Evolutionary conservation across 768 basidiomycete genomes (phyloP).

Genomic region (Trichaptum fuscoviolaceum): DNA sequence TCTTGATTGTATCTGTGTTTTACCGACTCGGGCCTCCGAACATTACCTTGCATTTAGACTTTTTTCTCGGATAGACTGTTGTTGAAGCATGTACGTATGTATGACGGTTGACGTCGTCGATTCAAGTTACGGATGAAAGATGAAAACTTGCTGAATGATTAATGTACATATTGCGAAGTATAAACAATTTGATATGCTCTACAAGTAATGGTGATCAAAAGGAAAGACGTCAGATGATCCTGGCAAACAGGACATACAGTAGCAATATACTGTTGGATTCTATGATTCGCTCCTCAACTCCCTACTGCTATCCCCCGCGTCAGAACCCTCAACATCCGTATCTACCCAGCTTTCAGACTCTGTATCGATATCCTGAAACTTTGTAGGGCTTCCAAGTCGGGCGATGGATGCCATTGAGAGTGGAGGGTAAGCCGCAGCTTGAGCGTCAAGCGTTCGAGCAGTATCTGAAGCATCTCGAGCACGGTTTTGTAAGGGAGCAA

Average conservation of each 20-base stretch:
- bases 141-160: background rate
- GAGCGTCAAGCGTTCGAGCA: background rate
- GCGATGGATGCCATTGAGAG: background rate
- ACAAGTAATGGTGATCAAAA: background rate
- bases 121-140: background rate
- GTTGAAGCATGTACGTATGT: background rate
- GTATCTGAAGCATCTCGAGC: background rate
- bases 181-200: background rate
- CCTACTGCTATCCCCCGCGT: conserved; percentile 12
- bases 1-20: background rate
- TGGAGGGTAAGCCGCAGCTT: background rate
- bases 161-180: conserved; percentile 1
- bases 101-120: too few relatives aligned
- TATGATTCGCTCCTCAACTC: background rate
- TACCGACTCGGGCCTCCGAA: background rate
- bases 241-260: background rate
- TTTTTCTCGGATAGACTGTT: background rate
- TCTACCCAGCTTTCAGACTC: conserved; percentile 34
- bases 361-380: conserved; percentile 5
- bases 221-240: background rate
- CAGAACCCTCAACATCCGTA: conserved; percentile 32
- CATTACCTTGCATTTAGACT: background rate
- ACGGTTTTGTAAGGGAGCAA: background rate
- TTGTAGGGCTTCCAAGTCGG: background rate
- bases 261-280: background rate